Conservation (phyloP, 2,329 filamentous ascomycete genomes). For the Sclerotinia borealis region DNA sequence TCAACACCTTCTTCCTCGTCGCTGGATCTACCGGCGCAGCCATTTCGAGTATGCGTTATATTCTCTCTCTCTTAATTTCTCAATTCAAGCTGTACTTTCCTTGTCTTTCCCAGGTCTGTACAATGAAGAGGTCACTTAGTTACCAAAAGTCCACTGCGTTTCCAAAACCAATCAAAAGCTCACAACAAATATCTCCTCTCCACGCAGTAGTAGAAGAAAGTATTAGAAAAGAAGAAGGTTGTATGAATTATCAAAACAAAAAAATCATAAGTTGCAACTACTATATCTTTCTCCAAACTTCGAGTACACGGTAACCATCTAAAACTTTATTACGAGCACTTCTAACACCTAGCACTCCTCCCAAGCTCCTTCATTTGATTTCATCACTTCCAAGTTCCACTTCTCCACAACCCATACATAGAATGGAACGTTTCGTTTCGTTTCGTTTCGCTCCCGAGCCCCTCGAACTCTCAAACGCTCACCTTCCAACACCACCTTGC, state of each 20-base stretch:
- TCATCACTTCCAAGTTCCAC: no score
- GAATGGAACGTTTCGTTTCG: not conserved
- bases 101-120: not conserved
- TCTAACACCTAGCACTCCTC: no score
- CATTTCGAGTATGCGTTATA: conserved; percentile 19
- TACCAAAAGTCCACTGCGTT: not conserved
- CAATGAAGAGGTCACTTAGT: not conserved
- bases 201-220: not conserved
- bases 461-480: not conserved
- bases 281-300: not conserved
- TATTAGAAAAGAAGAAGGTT: not conserved
- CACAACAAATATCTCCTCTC: not conserved
- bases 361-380: not conserved
- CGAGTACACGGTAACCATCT: not conserved
- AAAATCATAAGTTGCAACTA: not conserved
- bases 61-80: not conserved
- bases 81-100: not conserved
- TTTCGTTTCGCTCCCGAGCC: not conserved
- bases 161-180: not conserved
- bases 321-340: no score
- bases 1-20: conserved; percentile 73
- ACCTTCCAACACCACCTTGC: not conserved
- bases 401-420: conserved; percentile 5
- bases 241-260: not conserved
- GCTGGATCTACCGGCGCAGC: conserved; percentile 41